Conservation (phyloP, 176 grass and related monocot genomes). For the Hyparrhenia diplandra region DNA sequence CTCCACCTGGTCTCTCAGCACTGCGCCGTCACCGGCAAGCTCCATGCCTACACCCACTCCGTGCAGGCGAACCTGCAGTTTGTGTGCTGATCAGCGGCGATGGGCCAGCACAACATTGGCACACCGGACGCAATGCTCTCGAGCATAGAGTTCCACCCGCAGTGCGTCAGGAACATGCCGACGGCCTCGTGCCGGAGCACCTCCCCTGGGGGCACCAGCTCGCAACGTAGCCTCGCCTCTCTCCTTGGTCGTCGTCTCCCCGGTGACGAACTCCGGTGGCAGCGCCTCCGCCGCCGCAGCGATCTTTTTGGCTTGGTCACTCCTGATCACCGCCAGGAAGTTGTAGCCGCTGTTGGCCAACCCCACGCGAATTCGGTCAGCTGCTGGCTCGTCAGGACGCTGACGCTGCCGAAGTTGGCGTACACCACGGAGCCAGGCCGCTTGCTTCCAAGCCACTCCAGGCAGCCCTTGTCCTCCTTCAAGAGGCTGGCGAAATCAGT, state of each 20-base stretch:
- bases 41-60: not conserved
- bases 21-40: no score
- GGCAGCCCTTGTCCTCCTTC: not conserved
- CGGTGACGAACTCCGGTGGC: not conserved
- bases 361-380: constrained; percentile 25
- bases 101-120: constrained; percentile 7
- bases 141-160: not conserved
- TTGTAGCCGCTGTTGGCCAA: not conserved
- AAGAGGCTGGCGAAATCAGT: not conserved
- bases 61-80: constrained; percentile 17
- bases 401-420: constrained; percentile 15
- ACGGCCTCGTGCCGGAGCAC: no score
- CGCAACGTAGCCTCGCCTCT: not conserved
- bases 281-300: not conserved
- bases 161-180: not conserved
- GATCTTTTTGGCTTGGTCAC: not conserved
- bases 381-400: not conserved
- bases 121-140: not conserved
- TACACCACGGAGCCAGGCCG: constrained; percentile 11
- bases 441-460: not conserved
- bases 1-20: no score
- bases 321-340: constrained; percentile 17
- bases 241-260: no score
- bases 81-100: no score
- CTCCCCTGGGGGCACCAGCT: constrained; percentile 39